A percentile compares a stretch with the other conserved stretches of the same genome.
Conservation (phyloP, 345 rosid genomes). For the Ceriops zippeliana region DNA sequence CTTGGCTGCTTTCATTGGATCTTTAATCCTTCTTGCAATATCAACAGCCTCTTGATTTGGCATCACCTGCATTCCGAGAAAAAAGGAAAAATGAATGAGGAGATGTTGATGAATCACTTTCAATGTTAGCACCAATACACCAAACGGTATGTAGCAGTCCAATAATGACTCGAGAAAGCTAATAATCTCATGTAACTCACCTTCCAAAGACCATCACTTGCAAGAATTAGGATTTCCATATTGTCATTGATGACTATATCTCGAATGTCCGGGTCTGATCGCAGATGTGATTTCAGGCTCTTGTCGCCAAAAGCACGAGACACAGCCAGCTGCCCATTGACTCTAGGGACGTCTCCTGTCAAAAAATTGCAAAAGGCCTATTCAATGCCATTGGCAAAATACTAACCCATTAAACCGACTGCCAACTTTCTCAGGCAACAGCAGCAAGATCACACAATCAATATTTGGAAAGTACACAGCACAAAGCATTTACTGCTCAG, state of each 20-base stretch:
- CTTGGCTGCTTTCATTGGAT: conserved; percentile 76
- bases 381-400: conserved; percentile 6
- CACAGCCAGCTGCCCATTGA: conserved; percentile 72
- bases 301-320: conserved; percentile 77
- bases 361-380: conserved; percentile 11
- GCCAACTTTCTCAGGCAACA: conserved; percentile 2
- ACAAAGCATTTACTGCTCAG: no score
- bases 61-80: conserved; percentile 51
- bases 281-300: conserved; percentile 62
- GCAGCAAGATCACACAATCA: conserved; percentile 2
- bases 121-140: neutral
- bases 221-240: conserved; percentile 48
- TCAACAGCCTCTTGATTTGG: conserved; percentile 74
- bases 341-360: conserved; percentile 77
- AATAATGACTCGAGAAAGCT: neutral
- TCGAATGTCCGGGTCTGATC: conserved; percentile 59
- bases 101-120: conserved; percentile 1
- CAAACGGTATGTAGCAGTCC: neutral
- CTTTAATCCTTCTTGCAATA: conserved; percentile 57
- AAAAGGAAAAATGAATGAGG: neutral
- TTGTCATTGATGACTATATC: conserved; percentile 30
- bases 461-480: no score
- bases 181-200: conserved; percentile 32
- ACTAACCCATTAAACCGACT: neutral
- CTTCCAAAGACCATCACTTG: conserved; percentile 77